A percentile compares a stretch with the other conserved stretches of the same genome.
Evolutionary conservation across 768 basidiomycete species (phyloP).

Genomic region (Lentinus tigrinus): DNA sequence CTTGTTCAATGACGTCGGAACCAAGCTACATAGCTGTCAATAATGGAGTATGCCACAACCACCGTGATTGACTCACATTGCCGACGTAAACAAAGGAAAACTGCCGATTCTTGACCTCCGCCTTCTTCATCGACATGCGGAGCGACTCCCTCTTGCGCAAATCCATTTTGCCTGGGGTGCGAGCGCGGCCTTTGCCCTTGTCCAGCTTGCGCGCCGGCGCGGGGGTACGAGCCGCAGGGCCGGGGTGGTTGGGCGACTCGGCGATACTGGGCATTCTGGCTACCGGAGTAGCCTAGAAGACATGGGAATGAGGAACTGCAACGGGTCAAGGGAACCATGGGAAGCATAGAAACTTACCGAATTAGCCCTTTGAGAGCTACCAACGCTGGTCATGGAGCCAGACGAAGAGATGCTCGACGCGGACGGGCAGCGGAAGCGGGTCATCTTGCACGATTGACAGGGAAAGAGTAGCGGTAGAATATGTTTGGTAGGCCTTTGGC

Average conservation of each 20-base stretch:
- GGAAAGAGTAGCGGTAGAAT: neutral
- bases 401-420: conserved; percentile 1
- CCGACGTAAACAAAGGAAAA: conserved; percentile 53
- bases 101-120: conserved; percentile 3
- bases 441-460: neutral
- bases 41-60: neutral
- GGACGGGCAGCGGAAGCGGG: conserved; percentile 14
- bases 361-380: neutral
- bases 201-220: neutral
- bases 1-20: conserved; percentile 31
- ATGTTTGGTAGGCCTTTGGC: neutral
- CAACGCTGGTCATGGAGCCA: neutral
- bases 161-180: neutral
- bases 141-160: conserved; percentile 9
- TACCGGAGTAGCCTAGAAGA: neutral
- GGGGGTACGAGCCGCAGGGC: neutral
- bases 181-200: conserved; percentile 13
- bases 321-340: too few relatives aligned
- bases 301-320: too few relatives aligned
- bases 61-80: conserved; percentile 45
- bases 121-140: conserved; percentile 17
- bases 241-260: neutral
- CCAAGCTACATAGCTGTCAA: conserved; percentile 27
- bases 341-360: neutral
- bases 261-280: neutral